Conservation (phyloP, 2,329 filamentous ascomycete species). For the Microdochium trichocladiopsis region DNA sequence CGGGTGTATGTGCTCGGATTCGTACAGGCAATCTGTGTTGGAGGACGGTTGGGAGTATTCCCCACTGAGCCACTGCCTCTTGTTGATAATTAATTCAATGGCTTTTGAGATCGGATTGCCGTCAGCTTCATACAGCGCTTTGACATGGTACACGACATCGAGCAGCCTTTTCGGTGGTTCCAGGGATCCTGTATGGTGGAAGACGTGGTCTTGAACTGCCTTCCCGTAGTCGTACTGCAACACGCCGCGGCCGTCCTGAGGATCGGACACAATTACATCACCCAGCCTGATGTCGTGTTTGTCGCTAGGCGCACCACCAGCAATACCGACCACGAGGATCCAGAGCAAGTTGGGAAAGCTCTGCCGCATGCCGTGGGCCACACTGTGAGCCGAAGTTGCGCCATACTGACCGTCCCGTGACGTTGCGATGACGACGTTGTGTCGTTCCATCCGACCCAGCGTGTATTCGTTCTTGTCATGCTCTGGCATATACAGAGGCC, state of each 20-base stretch:
- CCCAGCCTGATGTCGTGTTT: slow-evolving; percentile 21
- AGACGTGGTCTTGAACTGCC: slow-evolving; percentile 11
- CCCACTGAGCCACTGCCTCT: too few species aligned
- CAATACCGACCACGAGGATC: slow-evolving; percentile 24
- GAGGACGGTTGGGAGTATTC: slow-evolving; percentile 16
- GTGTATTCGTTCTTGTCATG: slow-evolving; percentile 21
- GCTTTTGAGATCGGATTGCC: slow-evolving; percentile 20
- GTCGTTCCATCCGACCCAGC: slow-evolving; percentile 19
- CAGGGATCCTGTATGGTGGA: slow-evolving; percentile 4
- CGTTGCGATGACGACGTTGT: slow-evolving; percentile 26
- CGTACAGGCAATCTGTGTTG: background rate
- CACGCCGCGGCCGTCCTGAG: slow-evolving; percentile 12
- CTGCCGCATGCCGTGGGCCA: slow-evolving; percentile 14
- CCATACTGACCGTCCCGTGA: slow-evolving; percentile 18
- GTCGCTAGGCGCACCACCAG: slow-evolving; percentile 19
- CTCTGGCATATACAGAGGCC: slow-evolving; percentile 11
- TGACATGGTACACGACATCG: slow-evolving; percentile 15
- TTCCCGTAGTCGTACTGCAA: slow-evolving; percentile 25
- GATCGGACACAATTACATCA: slow-evolving; percentile 21
- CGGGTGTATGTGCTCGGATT: slow-evolving; percentile 2
- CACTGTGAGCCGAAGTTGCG: slow-evolving; percentile 12
- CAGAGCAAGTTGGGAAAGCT: slow-evolving; percentile 19
- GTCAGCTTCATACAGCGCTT: slow-evolving; percentile 6
- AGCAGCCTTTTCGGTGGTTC: slow-evolving; percentile 1
- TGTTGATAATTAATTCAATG: slow-evolving; percentile 11